Base-by-base conservation (phyloP, 805 yeast genomes). In the Candida nanaspora region DNA sequence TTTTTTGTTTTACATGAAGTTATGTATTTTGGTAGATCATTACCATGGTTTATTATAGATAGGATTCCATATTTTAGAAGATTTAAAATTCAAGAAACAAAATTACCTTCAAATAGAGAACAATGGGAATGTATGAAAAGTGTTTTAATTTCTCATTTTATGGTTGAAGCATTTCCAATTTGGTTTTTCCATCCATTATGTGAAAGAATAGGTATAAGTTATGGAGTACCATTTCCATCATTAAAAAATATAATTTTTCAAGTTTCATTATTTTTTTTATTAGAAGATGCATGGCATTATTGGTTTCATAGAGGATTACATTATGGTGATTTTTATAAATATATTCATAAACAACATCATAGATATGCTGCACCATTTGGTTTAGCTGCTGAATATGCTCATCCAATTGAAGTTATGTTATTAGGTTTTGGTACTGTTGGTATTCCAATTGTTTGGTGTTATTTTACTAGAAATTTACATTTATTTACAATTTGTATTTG, bases 301-400 rank as follows among this genome's bases (percentile, higher is more conserved):
- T 84, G 93, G 84, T 82, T 84, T 61, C 98, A 91, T 66, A 80
- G 98, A 56, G 74, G 81, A 30, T 80, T 91, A 63, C 98, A 91
- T 63, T 76, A 80, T 60, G 95, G 95, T 41, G 73, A 78, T 46
- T 85, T 93, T 61, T 91, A 91, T 77, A 87, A 85, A 68, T 77
- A 82, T 62, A 86, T 91, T 53, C 98, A 91, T 72, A 91, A 91
- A 69, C 96, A 88, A 71, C 98, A 91, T 66, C 98, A 91, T 69
- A 81, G 89, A 63, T 91, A 89, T 61, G 96, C 97, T 19, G 97
- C 98, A 35, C 98, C 98, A 35, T 91, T 91, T 57, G 98, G 98
- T 30, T 68, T 91, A 44, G 82, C 98, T 45, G 98, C 98, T 37
- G 98, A 91, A 69, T 91, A 91, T 61, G 98, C 98, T 26, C 97